Base-by-base conservation (phyloP, 2,329 filamentous ascomycete species). In the Talaromyces sp. region DNA sequence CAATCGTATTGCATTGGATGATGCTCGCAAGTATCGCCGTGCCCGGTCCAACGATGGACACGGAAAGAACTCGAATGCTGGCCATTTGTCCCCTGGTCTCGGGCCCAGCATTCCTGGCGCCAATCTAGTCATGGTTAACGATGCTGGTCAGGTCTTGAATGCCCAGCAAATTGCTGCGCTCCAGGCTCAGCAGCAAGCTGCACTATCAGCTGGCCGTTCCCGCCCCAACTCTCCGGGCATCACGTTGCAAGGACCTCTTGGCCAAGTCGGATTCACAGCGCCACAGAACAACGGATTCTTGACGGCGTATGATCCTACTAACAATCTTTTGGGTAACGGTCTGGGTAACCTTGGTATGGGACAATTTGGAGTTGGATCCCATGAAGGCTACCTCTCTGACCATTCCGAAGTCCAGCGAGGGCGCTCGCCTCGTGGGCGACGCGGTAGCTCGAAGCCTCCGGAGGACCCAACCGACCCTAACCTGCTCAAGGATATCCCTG, bases 281-380 rank as follows among this genome's bases (percentile, higher is more conserved):
- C 91, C 92, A 2, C 93, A 97, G 74, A 93, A 92, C 74, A 98
- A 98, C 69, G 95, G 95, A 0, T 99, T 96, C 77, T 79, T 99
- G 58, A 87, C 90, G 64, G 92, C 95, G 2, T 96, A 96, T 71
- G 92, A 96, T 68, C 73, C 73, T 3, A 86, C 86, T 32, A 88
- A 88, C 51, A 84, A 87, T n/a, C 77, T 88, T 58, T 80, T 96
- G 67, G 89, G 84, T 73, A 87, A 86, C 67, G 87, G 88, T 55
- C 83, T 96, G 73, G 84, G 85, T 58, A 82, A 86, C 11, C 79
- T 96, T 61, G 89, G 86, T 67, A 78, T 96, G 65, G 84, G 85
- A 29, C 87, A 90, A 66, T 87, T 93, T 66, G 87, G 88, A 19
- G 75, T 89, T 56, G 82, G 83, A 50, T 83, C 84, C 51, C 87